Evolutionary conservation across 257 asterid genomes (phyloP).

Genomic region (Verbena officinalis): DNA sequence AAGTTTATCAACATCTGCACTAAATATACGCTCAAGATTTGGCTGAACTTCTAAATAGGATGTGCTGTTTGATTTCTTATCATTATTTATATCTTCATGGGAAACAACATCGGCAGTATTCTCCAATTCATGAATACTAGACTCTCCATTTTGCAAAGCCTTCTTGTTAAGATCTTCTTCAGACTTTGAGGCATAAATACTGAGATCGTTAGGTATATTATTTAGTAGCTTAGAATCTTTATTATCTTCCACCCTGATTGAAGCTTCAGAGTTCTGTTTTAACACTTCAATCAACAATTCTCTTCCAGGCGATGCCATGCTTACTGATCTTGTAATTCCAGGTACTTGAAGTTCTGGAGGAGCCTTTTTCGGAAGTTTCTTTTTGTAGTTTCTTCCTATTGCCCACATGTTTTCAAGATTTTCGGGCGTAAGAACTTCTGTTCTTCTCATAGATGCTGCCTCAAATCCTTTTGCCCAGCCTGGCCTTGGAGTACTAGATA

Average conservation of each 20-base stretch:
- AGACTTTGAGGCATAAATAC: slow-evolving; percentile 36
- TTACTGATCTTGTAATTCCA: slow-evolving; percentile 36
- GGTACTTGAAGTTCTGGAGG: slow-evolving; percentile 44
- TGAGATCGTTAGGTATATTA: slow-evolving; percentile 34
- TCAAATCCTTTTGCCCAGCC: slow-evolving; percentile 91
- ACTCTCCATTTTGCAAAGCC: slow-evolving; percentile 31
- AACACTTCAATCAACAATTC: slow-evolving; percentile 33
- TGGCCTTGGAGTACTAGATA: slow-evolving; percentile 39
- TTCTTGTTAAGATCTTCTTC: slow-evolving; percentile 37
- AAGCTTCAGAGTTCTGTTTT: slow-evolving; percentile 31
- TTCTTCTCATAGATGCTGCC: slow-evolving; percentile 88
- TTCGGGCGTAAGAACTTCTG: slow-evolving; percentile 92
- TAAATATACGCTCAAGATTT: slow-evolving; percentile 38
- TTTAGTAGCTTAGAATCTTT: slow-evolving; percentile 33
- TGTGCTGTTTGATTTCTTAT: slow-evolving; percentile 73
- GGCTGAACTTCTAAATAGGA: slow-evolving; percentile 52
- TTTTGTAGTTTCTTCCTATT: slow-evolving; percentile 81
- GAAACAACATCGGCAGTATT: slow-evolving; percentile 35
- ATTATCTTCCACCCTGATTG: slow-evolving; percentile 41
- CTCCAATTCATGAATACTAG: slow-evolving; percentile 36
- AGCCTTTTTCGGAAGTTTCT: slow-evolving; percentile 54
- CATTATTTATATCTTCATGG: slow-evolving; percentile 41
- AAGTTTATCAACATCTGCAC: slow-evolving; percentile 45
- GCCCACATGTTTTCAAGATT: slow-evolving; percentile 97
- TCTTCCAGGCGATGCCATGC: slow-evolving; percentile 27